Conservation (phyloP, 2,329 filamentous ascomycete genomes). For the Paracoccidioides lutzii region DNA sequence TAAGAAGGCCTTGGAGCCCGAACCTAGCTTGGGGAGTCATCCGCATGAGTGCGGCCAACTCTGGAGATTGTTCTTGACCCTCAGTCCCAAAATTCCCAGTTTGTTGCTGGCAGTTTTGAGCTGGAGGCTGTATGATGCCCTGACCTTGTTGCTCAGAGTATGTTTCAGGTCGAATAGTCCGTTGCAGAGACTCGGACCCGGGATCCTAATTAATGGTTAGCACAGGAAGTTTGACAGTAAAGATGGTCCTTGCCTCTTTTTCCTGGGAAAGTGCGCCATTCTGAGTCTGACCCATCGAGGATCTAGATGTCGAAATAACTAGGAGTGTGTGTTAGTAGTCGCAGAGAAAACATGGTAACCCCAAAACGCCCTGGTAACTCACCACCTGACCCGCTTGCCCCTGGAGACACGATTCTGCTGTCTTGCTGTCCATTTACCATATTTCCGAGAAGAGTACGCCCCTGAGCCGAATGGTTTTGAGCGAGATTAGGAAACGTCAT, state of each 20-base stretch:
- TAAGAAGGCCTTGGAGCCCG: constrained; percentile 46
- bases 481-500: constrained; percentile 31
- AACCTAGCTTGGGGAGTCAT: constrained; percentile 50
- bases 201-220: constrained; percentile 23
- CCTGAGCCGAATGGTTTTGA: constrained; percentile 27
- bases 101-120: constrained; percentile 25
- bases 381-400: constrained; percentile 21
- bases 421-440: constrained; percentile 27
- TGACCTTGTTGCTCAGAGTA: constrained; percentile 23
- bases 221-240: background rate
- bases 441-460: constrained; percentile 19
- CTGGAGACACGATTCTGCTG: constrained; percentile 26
- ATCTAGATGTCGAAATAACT: constrained; percentile 29
- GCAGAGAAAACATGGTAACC: background rate
- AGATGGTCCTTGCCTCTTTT: constrained; percentile 23
- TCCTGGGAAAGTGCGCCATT: constrained; percentile 33
- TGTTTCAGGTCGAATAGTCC: constrained; percentile 15
- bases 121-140: constrained; percentile 14
- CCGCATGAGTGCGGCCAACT: constrained; percentile 36
- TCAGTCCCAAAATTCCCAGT: constrained; percentile 10
- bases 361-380: constrained; percentile 6
- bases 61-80: constrained; percentile 21
- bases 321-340: constrained; percentile 9
- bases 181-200: constrained; percentile 19
- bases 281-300: constrained; percentile 30